These are phyloP conservation scores for Trichoderma gamsii DNA, from an alignment of 495 filamentous ascomycete genomes.

Conservation along the genomic window DNA sequence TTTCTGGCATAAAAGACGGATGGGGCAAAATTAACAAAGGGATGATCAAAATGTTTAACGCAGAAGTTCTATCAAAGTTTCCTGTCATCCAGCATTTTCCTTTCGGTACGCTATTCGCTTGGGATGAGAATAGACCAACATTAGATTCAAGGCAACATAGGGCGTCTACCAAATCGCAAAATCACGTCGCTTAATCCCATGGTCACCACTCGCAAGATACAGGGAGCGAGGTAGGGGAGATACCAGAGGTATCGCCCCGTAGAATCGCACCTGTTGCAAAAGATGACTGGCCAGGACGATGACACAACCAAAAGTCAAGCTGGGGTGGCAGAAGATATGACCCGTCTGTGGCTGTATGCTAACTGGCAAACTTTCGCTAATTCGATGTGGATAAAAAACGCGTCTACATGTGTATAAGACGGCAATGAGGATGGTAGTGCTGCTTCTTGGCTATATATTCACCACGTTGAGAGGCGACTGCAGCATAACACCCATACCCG, in stretches of 20 bases:
- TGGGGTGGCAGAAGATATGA: not conserved
- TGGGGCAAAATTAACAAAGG: constrained; percentile 99
- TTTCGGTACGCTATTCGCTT: constrained; percentile 81
- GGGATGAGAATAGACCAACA: constrained; percentile 53
- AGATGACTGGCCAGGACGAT: not conserved
- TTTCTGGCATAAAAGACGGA: constrained; percentile 79
- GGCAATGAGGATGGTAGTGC: no score
- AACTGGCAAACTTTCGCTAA: not conserved
- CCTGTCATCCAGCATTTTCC: constrained; percentile 97
- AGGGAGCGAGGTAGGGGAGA: not conserved
- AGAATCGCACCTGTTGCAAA: not conserved
- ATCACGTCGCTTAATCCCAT: not conserved
- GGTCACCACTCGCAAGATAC: not conserved
- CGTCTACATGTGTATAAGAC: no score
- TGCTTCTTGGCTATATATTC: no score
- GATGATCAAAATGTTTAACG: constrained; percentile 97
- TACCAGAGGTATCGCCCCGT: not conserved
- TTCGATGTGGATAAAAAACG: no score
- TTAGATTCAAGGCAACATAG: not conserved
- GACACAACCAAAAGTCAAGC: not conserved
- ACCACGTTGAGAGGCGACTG: no score
- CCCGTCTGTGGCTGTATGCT: not conserved
- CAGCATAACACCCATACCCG: no score
- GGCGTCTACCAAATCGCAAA: not conserved
- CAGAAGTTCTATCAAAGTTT: constrained; percentile 87